Evolutionary conservation across 176 grass and related monocot species (phyloP).

Genomic region (Cenchrus purpureus): DNA sequence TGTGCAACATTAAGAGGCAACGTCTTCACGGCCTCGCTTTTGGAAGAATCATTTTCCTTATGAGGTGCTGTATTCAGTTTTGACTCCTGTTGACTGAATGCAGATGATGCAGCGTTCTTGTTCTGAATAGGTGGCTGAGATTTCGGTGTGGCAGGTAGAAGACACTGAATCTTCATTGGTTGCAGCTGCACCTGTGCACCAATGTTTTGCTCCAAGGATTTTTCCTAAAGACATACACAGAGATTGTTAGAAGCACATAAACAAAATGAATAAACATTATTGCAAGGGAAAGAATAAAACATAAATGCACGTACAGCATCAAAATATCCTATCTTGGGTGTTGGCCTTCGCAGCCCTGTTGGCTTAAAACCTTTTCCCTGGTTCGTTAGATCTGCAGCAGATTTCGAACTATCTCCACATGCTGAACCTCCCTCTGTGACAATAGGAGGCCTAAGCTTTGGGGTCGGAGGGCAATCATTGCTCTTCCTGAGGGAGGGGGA

Average conservation of each 20-base stretch:
- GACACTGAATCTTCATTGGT: conserved; percentile 21
- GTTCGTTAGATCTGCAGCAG: not conserved
- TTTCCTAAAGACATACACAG: conserved; percentile 53
- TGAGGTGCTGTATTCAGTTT: not conserved
- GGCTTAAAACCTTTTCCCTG: conserved; percentile 61
- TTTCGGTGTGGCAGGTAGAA: conserved; percentile 17
- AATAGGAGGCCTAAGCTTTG: conserved; percentile 17
- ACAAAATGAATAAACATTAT: conserved; percentile 14
- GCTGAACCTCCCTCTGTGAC: conserved; percentile 17
- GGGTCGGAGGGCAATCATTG: conserved; percentile 19
- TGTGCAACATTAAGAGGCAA: not conserved
- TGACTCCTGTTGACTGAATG: conserved; percentile 15
- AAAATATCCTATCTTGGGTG: conserved; percentile 83
- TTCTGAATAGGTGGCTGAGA: conserved; percentile 28
- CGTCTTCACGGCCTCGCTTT: not conserved
- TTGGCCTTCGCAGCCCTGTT: conserved; percentile 72
- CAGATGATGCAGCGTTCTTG: not conserved
- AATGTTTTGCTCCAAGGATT: conserved; percentile 45
- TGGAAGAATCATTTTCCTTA: conserved; percentile 1
- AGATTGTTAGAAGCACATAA: conserved; percentile 34
- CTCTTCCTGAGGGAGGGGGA: conserved; percentile 48
- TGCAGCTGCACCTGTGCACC: conserved; percentile 30
- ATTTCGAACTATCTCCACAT: conserved; percentile 9
- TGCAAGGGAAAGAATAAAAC: not conserved
- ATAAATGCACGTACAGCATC: conserved; percentile 62